Evolutionary conservation across 169 alveolate species (phyloP).

Genomic region (Condylostoma magnum): DNA sequence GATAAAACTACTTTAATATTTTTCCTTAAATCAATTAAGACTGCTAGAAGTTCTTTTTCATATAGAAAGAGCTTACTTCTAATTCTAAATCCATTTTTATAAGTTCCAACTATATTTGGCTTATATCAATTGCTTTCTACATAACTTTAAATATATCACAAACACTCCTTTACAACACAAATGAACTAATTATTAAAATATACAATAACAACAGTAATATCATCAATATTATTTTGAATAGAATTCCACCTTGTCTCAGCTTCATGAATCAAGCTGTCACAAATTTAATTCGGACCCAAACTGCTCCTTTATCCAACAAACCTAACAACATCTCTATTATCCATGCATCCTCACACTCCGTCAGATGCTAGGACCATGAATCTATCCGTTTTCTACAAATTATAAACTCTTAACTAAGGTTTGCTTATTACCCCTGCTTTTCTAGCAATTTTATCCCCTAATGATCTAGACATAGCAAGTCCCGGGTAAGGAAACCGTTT

Average conservation of each 20-base stretch:
- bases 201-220: not conserved
- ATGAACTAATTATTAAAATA: not conserved
- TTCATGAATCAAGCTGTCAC: not conserved
- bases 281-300: not conserved
- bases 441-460: constrained; percentile 77
- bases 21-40: too few relatives aligned
- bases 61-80: too few relatives aligned
- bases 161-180: too few relatives aligned
- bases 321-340: constrained; percentile 55
- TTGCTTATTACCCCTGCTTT: constrained; percentile 69
- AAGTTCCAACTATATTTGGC: too few relatives aligned
- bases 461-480: constrained; percentile 78
- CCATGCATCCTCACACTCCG: constrained; percentile 84
- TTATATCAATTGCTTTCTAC: too few relatives aligned
- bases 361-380: constrained; percentile 79
- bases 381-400: constrained; percentile 42
- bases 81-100: too few relatives aligned
- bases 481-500: constrained; percentile 72
- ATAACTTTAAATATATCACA: too few relatives aligned
- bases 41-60: too few relatives aligned
- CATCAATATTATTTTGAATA: not conserved
- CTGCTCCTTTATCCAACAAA: not conserved
- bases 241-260: not conserved
- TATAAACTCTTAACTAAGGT: constrained; percentile 48
- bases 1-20: too few relatives aligned